Evolutionary conservation across 2,329 filamentous ascomycete species (phyloP), one percentile per base, ranked within the genome.

Genomic region (Anthostomella pinea): DNA sequence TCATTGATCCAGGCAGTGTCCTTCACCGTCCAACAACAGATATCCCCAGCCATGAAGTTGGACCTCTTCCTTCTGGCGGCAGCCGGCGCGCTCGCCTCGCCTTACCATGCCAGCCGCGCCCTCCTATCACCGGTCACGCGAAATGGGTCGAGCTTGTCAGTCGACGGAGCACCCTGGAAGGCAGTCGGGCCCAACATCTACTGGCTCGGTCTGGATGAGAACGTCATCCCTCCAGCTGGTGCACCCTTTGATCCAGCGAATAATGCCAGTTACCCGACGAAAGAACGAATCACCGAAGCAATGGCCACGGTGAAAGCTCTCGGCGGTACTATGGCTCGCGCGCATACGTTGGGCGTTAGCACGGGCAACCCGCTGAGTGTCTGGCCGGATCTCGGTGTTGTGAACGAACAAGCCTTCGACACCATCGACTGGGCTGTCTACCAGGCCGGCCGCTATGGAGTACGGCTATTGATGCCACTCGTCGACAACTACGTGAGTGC

Each of bases 201-300:
- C 56, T 72, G 69, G 68, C 62, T 73, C 8, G 69, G 68, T 2
- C 60, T 73, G 1, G 69, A 73, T 50, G 69, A 73, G 50, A 73
- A 72, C 48, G 67, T 73, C 9, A 55, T 58, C 2, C 69, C 68
- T 5, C 63, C 67, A 0, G 45, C 49, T 2, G 67, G 65, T 5
- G 52, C 64, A 40, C 69, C 69, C n/a, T 72, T 62, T 49, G 68
- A 72, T 41, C 58, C 61, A 2, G 60, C 62, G 2, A 55, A 57
- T 23, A 66, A 66, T 27, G 61, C 68, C 16, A 69, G 65, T 48
- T 73, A 72, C 43, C 69, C 69, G 8, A 66, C 65, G 5, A 62
- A 64, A 33, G 68, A 67, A 15, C 62, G 70, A 18, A 62, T 65
- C 38, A 69, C 64, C 4, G 69, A 73, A 37, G 56, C 59, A 6